Base-by-base conservation (phyloP, 2,329 filamentous ascomycete genomes). In the Calonectria montana region DNA sequence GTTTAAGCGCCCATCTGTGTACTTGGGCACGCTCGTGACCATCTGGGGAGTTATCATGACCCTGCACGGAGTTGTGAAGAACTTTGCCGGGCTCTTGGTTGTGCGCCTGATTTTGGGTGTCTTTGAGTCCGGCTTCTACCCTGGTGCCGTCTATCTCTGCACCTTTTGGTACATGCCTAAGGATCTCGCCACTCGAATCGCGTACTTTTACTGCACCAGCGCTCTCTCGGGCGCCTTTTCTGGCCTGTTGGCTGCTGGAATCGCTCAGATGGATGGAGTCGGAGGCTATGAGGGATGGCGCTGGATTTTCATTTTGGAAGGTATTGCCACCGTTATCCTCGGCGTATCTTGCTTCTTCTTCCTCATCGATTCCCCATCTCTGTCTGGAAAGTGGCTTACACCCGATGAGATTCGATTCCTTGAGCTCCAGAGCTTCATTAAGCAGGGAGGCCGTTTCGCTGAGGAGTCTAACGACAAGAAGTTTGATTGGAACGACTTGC, bases 1-100 rank as follows among this genome's bases (percentile, higher is more conserved):
- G 7, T 84, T 92, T 74, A 78, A 71, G 25, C 86, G 89, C 0
- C 92, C 92, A 0, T 91, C 89, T 29, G 81, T 91, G 43, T 94
- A 93, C 76, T 86, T 93, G 48, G 90, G 91, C 0, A 81, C 86
- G 2, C 92, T 94, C 72, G 93, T 94, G 86, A 80, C 90, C 3
- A 80, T 87, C 12, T 87, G 79, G 80, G 79, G 77, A 39, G 57
- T 80, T n/a, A 74, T 77, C 57, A 77, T 80, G 78, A 79, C 78
- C 2, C 64, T 75, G 1, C 76, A 76, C 21, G 78, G 77, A 1
- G 43, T 83, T 12, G 79, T 81, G 9, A 55, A 74, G 2, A 79
- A 80, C 70, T 81, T 80, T 59, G 80, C 69, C 10, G 75, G 80
- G 0, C 76, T 82, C 1, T 65, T 81, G 12, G 74, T 71, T 7